Conservation (phyloP, 202 grass and related monocot genomes). For the Panicum virgatum region DNA sequence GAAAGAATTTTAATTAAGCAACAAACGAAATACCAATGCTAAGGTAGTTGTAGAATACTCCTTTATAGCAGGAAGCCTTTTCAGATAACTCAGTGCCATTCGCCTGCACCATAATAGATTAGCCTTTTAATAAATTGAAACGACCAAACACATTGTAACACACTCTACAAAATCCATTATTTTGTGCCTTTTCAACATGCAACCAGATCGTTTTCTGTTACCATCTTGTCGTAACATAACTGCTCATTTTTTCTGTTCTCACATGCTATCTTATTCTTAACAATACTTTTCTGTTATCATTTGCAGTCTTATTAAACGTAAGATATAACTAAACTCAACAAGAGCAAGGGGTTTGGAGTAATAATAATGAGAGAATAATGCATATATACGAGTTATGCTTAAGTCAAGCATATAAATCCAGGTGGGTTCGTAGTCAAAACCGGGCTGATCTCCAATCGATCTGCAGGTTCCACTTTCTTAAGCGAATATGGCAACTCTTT, state of each 20-base stretch:
- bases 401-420: background rate
- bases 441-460: conserved; percentile 46
- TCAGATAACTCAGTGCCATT: conserved; percentile 61
- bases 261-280: background rate
- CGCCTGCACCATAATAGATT: conserved; percentile 56
- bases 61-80: conserved; percentile 86
- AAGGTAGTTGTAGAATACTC: conserved; percentile 97
- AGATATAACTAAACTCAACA: background rate
- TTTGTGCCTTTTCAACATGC: background rate
- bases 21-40: conserved; percentile 74
- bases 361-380: background rate
- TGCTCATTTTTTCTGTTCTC: background rate
- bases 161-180: background rate
- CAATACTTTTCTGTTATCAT: too few relatives aligned
- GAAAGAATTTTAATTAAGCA: conserved; percentile 19
- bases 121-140: conserved; percentile 16
- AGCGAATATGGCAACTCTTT: conserved; percentile 72
- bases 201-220: background rate
- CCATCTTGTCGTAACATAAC: background rate
- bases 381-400: background rate
- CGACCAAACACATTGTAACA: background rate
- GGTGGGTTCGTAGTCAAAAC: conserved; percentile 29
- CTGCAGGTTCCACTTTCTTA: conserved; percentile 55
- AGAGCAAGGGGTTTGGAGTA: background rate
- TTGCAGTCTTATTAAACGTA: background rate